Percentiles rank a stretch among this genome's conserved stretches.
Evolutionary conservation across 1,139 yeast genomes (phyloP).

Genomic region (Diutina ranongensis): DNA sequence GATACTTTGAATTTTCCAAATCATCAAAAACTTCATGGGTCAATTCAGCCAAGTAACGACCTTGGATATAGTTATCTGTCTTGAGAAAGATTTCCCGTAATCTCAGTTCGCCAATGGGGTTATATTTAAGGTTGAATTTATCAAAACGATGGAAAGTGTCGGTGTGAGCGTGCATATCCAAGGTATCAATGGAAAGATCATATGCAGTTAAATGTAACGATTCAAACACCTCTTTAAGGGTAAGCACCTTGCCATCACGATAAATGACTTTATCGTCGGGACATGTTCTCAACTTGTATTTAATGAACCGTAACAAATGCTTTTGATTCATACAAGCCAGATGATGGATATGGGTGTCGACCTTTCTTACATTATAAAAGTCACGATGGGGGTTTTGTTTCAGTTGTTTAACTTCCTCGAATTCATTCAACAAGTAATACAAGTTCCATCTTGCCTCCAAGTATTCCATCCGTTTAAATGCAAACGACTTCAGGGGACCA

Average conservation of each 20-base stretch:
- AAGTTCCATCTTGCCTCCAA: conserved; percentile 95
- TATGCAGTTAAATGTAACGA: conserved; percentile 87
- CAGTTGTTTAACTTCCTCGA: conserved; percentile 83
- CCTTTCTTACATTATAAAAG: conserved; percentile 95
- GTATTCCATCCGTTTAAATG: conserved; percentile 85
- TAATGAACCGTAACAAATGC: conserved; percentile 86
- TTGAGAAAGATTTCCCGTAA: conserved; percentile 89
- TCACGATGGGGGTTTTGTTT: conserved; percentile 70
- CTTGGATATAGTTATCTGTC: conserved; percentile 86
- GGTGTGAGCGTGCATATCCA: conserved; percentile 98
- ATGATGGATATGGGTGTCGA: conserved; percentile 98
- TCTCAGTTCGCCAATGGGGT: conserved; percentile 97
- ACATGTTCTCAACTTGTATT: conserved; percentile 41
- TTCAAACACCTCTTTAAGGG: conserved; percentile 78
- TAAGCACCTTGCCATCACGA: conserved; percentile 87
- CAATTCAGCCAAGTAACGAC: conserved; percentile 83
- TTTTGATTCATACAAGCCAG: conserved; percentile 99
- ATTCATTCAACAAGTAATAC: conserved; percentile 78
- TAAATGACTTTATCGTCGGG: conserved; percentile 85
- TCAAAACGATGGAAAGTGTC: conserved; percentile 97
- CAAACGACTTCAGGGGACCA: conserved; percentile 97
- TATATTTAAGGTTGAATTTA: conserved; percentile 92
- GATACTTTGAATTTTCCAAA: conserved; percentile 89
- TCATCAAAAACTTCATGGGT: conserved; percentile 91
- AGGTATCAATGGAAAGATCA: conserved; percentile 88